Percentiles rank a stretch among this genome's conserved stretches.
phyloP scores from a whole-genome alignment of 1,284 basidiomycete genomes.

The Ceratobasidium theobromae region DNA sequence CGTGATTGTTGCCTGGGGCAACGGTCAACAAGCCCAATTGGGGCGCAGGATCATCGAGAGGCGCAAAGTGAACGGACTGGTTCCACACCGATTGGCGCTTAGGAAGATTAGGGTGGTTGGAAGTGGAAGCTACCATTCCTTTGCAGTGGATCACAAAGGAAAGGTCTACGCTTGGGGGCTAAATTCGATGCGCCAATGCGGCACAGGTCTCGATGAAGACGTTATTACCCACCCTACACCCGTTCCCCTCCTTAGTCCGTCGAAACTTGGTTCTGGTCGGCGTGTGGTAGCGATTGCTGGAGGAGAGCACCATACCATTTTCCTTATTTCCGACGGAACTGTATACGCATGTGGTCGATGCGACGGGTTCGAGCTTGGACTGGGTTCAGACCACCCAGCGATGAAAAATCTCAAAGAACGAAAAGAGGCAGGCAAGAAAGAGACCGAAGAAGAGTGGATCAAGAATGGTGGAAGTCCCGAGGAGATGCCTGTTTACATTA shows the following conservation, averaged over 20 bases:
- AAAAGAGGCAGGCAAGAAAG: slow-evolving; percentile 43
- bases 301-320: slow-evolving; percentile 86
- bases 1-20: slow-evolving; percentile 57
- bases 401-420: slow-evolving; percentile 26
- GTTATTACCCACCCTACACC: slow-evolving; percentile 69
- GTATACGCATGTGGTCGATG: slow-evolving; percentile 83
- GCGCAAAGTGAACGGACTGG: slow-evolving; percentile 50
- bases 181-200: slow-evolving; percentile 68
- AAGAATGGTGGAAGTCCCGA: slow-evolving; percentile 11
- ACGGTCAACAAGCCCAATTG: slow-evolving; percentile 55
- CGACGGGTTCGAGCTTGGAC: slow-evolving; percentile 76
- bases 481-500: slow-evolving; percentile 15
- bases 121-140: slow-evolving; percentile 60
- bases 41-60: slow-evolving; percentile 54
- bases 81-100: slow-evolving; percentile 52
- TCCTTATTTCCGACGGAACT: slow-evolving; percentile 78
- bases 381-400: slow-evolving; percentile 57
- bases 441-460: slow-evolving; percentile 41
- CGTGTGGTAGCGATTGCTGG: slow-evolving; percentile 70
- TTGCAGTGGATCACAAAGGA: slow-evolving; percentile 62
- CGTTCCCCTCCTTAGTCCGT: slow-evolving; percentile 66
- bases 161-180: slow-evolving; percentile 82
- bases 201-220: slow-evolving; percentile 57
- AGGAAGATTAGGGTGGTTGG: slow-evolving; percentile 54
- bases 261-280: slow-evolving; percentile 62